phyloP scores from a whole-genome alignment of 495 filamentous ascomycete genomes.

The Cladorrhinum samala region DNA sequence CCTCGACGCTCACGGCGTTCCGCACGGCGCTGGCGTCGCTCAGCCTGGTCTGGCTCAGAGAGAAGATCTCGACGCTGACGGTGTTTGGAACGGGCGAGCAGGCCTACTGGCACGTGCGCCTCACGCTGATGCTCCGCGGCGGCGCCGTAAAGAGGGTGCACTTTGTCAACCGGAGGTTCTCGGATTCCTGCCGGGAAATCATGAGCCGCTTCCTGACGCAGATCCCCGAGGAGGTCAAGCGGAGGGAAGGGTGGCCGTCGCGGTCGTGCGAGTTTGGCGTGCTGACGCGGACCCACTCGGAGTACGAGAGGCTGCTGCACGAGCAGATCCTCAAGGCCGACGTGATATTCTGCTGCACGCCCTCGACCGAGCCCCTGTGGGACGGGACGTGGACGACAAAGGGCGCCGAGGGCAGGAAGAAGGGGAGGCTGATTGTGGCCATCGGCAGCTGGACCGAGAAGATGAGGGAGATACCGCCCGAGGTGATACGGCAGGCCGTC shows the following conservation, averaged over 20 bases:
- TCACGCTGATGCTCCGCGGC: constrained; percentile 69
- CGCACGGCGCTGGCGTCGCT: constrained; percentile 81
- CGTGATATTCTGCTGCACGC: constrained; percentile 68
- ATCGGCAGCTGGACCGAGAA: constrained; percentile 79
- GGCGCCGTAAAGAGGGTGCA: constrained; percentile 66
- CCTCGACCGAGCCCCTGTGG: constrained; percentile 42
- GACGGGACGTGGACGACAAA: constrained; percentile 54
- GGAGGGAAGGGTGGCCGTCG: constrained; percentile 52
- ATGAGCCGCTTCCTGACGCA: constrained; percentile 50
- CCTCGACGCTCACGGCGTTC: constrained; percentile 83
- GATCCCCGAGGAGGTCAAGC: constrained; percentile 40
- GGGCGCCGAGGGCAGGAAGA: constrained; percentile 61
- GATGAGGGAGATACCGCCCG: constrained; percentile 80
- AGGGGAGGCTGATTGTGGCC: constrained; percentile 70
- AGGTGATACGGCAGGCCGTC: constrained; percentile 65
- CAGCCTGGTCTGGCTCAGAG: constrained; percentile 65
- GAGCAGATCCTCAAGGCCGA: constrained; percentile 63
- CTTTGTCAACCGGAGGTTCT: constrained; percentile 65
- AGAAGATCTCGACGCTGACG: constrained; percentile 60
- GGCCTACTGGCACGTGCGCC: constrained; percentile 88
- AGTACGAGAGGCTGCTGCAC: constrained; percentile 61
- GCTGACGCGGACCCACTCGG: constrained; percentile 63
- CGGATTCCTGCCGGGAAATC: constrained; percentile 48
- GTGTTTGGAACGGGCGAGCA: constrained; percentile 90
- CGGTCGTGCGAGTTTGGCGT: constrained; percentile 60